Percentiles rank a stretch among this genome's conserved stretches.
These are phyloP conservation scores for Trifolium fragiferum DNA, from an alignment of 306 rosid genomes.

Conservation along the genomic window DNA sequence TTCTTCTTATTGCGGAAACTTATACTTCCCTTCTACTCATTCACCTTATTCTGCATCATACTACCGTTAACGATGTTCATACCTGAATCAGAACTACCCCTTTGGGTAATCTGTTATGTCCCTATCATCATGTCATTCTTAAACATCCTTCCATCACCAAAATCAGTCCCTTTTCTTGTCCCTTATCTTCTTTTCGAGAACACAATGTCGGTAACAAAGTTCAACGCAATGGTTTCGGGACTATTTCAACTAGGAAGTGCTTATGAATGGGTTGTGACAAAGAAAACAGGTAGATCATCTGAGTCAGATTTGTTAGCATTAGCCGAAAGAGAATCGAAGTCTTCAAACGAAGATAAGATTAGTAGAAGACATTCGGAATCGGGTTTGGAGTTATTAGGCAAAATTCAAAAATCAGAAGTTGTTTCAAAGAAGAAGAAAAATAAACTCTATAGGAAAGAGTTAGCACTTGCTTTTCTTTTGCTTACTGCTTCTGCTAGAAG, in stretches of 20 bases:
- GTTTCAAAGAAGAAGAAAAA: conserved; percentile 69
- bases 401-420: conserved; percentile 62
- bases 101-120: conserved; percentile 94
- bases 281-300: conserved; percentile 93
- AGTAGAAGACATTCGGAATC: conserved; percentile 82
- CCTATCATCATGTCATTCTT: conserved; percentile 90
- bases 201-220: conserved; percentile 99
- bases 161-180: conserved; percentile 89
- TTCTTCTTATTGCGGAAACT: conserved; percentile 95
- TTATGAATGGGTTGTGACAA: conserved; percentile 97
- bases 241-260: conserved; percentile 95
- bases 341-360: conserved; percentile 75
- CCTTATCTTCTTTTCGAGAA: conserved; percentile 96
- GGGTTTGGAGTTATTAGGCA: conserved; percentile 72
- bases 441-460: conserved; percentile 82
- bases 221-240: conserved; percentile 99
- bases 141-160: conserved; percentile 96
- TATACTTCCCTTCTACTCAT: conserved; percentile 94
- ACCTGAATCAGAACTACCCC: conserved; percentile 92
- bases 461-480: conserved; percentile 88
- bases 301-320: conserved; percentile 87
- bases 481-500: conserved; percentile 96
- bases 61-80: conserved; percentile 97
- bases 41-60: conserved; percentile 92
- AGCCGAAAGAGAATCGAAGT: conserved; percentile 80